A percentile compares a stretch with the other conserved stretches of the same genome.
Conservation (phyloP, 2,329 filamentous ascomycete genomes). For the Chlorencoelia australis region DNA sequence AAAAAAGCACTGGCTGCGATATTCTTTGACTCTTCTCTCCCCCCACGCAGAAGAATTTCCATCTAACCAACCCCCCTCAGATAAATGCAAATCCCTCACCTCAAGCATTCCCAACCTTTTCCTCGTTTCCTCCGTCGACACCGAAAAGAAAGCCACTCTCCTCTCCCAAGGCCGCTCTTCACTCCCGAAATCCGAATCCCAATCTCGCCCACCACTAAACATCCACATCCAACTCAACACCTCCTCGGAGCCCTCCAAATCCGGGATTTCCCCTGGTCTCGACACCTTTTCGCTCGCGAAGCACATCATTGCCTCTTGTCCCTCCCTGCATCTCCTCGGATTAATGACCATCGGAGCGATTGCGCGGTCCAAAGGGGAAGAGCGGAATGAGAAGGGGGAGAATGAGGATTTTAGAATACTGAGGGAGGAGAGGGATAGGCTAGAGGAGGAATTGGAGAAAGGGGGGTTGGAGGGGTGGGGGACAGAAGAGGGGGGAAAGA, state of each 20-base stretch:
- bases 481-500: conserved; percentile 50
- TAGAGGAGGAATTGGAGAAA: conserved; percentile 51
- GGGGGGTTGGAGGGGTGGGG: conserved; percentile 16
- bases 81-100: conserved; percentile 82
- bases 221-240: conserved; percentile 96
- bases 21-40: too few relatives aligned
- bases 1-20: too few relatives aligned
- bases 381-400: conserved; percentile 56
- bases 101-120: conserved; percentile 77
- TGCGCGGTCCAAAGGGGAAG: conserved; percentile 66
- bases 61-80: conserved; percentile 31
- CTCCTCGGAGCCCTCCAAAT: conserved; percentile 77
- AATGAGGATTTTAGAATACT: conserved; percentile 82
- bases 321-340: conserved; percentile 64
- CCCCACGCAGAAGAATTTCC: background rate
- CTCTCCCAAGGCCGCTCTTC: conserved; percentile 67
- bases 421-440: conserved; percentile 57
- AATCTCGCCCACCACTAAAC: conserved; percentile 26
- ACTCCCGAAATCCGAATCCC: conserved; percentile 30
- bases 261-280: conserved; percentile 61
- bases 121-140: conserved; percentile 86
- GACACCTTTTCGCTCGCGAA: conserved; percentile 55
- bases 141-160: conserved; percentile 73
- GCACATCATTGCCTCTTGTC: conserved; percentile 60
- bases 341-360: conserved; percentile 98